Percentiles rank a stretch among this genome's conserved stretches.
phyloP scores from a whole-genome alignment of 768 basidiomycete species.

The Tulasnella sp. region DNA sequence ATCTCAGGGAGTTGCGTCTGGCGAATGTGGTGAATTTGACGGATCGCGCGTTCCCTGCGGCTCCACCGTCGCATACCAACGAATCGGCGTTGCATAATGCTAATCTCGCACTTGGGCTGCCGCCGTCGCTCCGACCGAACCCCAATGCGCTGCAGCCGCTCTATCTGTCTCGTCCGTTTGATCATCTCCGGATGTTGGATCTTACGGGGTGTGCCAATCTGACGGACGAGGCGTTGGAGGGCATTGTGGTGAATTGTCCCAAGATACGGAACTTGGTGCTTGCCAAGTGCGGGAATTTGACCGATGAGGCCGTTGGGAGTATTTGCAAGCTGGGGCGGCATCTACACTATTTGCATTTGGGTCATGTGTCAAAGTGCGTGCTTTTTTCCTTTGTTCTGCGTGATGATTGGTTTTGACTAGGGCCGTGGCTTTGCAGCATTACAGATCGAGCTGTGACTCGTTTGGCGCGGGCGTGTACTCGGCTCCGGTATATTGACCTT shows the following conservation, averaged over 20 bases:
- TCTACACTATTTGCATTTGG: constrained; percentile 89
- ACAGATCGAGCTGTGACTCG: constrained; percentile 79
- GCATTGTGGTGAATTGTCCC: constrained; percentile 66
- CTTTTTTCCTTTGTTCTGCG: neutral
- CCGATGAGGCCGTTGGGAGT: constrained; percentile 68
- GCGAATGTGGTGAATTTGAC: constrained; percentile 68
- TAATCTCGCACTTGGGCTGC: neutral
- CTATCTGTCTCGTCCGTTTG: constrained; percentile 50
- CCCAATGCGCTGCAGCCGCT: constrained; percentile 44
- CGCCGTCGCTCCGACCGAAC: neutral
- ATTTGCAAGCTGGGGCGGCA: constrained; percentile 84
- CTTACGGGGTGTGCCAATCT: constrained; percentile 72
- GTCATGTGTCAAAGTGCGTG: constrained; percentile 51
- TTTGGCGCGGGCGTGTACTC: constrained; percentile 74
- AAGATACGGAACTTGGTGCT: constrained; percentile 78
- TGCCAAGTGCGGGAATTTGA: constrained; percentile 69
- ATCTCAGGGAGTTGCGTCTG: constrained; percentile 86
- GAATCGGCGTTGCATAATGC: neutral
- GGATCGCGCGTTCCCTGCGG: constrained; percentile 74
- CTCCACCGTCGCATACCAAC: constrained; percentile 27
- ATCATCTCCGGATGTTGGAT: constrained; percentile 87
- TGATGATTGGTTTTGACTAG: neutral
- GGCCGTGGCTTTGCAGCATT: constrained; percentile 39
- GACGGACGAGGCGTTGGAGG: constrained; percentile 72
- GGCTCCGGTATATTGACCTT: constrained; percentile 89